Evolutionary conservation across 148 eudicot genomes (phyloP).

Genomic region (Rhododendron henanense): DNA sequence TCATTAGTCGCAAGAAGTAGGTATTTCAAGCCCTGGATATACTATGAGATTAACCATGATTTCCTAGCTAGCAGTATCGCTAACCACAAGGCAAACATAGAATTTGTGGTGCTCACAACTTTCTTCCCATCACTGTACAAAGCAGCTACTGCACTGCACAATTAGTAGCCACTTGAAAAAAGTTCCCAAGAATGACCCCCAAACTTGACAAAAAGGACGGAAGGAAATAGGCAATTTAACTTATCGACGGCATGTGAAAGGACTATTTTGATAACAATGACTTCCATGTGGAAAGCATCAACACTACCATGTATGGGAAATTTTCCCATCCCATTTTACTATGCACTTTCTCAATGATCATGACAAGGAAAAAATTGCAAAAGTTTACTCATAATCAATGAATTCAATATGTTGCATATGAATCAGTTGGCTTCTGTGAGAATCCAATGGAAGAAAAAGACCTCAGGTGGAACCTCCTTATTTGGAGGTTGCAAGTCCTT

Average conservation of each 20-base stretch:
- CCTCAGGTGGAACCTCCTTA: slow-evolving; percentile 86
- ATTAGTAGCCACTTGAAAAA: background rate
- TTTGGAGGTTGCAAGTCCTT: slow-evolving; percentile 55
- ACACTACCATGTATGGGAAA: background rate
- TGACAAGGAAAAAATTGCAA: background rate
- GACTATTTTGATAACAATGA: background rate
- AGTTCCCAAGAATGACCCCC: background rate
- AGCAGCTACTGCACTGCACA: background rate
- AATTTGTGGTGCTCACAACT: background rate
- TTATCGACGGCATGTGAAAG: background rate
- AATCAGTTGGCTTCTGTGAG: background rate
- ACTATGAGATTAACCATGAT: background rate
- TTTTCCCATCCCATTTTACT: background rate
- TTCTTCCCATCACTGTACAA: background rate
- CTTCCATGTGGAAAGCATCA: background rate
- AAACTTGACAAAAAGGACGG: background rate
- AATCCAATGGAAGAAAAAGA: slow-evolving; percentile 17
- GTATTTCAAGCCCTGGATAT: background rate
- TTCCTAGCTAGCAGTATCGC: background rate
- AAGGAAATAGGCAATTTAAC: background rate
- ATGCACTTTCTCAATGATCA: background rate
- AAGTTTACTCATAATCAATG: background rate
- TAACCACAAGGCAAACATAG: background rate
- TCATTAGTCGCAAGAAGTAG: background rate
- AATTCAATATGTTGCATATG: background rate